These are phyloP conservation scores for Dioscorea zingiberensis DNA, from an alignment of 106 monocot genomes.

Conservation along the genomic window DNA sequence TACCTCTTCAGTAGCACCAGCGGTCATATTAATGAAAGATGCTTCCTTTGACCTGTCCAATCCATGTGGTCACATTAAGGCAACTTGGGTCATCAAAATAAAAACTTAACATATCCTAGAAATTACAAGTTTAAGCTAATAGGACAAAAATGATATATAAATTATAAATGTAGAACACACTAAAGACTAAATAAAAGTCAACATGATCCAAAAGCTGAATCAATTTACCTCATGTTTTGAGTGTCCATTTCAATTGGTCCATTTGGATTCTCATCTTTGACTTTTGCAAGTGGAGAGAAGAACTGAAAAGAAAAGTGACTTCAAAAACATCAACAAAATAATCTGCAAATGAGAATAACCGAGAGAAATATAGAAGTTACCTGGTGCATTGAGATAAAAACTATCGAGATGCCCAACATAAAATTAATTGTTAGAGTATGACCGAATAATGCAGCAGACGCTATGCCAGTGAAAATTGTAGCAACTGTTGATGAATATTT, in stretches of 20 bases:
- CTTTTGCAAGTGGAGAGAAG: conserved; percentile 87
- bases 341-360: neutral
- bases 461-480: conserved; percentile 89
- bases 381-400: conserved; percentile 99
- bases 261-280: conserved; percentile 61
- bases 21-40: conserved; percentile 52
- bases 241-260: conserved; percentile 48
- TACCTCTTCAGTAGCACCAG: conserved; percentile 58
- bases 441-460: conserved; percentile 93
- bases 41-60: conserved; percentile 50
- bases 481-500: conserved; percentile 98
- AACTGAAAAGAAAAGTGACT: conserved; percentile 35
- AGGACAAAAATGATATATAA: too few relatives aligned
- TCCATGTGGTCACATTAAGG: too few relatives aligned
- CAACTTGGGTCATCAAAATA: too few relatives aligned
- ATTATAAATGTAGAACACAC: too few relatives aligned
- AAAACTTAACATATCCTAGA: too few relatives aligned
- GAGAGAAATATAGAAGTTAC: conserved; percentile 15
- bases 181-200: too few relatives aligned
- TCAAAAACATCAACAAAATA: neutral
- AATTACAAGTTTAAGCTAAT: too few relatives aligned
- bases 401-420: conserved; percentile 88
- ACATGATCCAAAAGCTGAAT: neutral
- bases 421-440: conserved; percentile 92
- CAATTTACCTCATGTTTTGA: conserved; percentile 50